A percentile compares a stretch with the other conserved stretches of the same genome.
Evolutionary conservation across 2,329 filamentous ascomycete species (phyloP).

Genomic region (Botrytis tulipae): DNA sequence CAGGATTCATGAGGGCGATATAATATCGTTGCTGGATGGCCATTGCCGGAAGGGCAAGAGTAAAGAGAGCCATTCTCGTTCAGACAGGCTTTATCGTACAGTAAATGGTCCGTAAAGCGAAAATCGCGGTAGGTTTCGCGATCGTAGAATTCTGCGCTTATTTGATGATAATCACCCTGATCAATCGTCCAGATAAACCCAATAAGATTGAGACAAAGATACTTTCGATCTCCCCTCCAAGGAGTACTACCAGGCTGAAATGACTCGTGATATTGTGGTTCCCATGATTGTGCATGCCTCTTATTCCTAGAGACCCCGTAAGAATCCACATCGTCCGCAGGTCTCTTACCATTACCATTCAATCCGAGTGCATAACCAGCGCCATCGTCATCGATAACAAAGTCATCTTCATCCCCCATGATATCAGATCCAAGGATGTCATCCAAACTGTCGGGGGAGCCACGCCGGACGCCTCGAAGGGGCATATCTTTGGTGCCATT

Average conservation of each 20-base stretch:
- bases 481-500: conserved; percentile 56
- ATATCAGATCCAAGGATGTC: conserved; percentile 69
- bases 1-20: conserved; percentile 97
- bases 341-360: conserved; percentile 64
- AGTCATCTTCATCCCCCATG: conserved; percentile 62
- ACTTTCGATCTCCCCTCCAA: conserved; percentile 91
- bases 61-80: conserved; percentile 83
- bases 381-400: conserved; percentile 92
- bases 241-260: conserved; percentile 95
- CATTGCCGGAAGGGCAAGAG: conserved; percentile 68
- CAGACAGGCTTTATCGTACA: conserved; percentile 94
- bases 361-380: conserved; percentile 74
- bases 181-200: conserved; percentile 97
- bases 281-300: conserved; percentile 35
- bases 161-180: conserved; percentile 88
- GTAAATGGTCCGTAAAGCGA: conserved; percentile 93
- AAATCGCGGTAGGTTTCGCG: conserved; percentile 89
- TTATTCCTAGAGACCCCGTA: conserved; percentile 44
- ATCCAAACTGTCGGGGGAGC: conserved; percentile 75
- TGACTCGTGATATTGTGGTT: conserved; percentile 71
- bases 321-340: conserved; percentile 47
- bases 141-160: conserved; percentile 97
- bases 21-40: conserved; percentile 76
- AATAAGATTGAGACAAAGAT: conserved; percentile 88
- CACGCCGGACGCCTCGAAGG: conserved; percentile 52